Conservation (phyloP, 371 early-diverging fungal species). For the Mucor plumbeus region DNA sequence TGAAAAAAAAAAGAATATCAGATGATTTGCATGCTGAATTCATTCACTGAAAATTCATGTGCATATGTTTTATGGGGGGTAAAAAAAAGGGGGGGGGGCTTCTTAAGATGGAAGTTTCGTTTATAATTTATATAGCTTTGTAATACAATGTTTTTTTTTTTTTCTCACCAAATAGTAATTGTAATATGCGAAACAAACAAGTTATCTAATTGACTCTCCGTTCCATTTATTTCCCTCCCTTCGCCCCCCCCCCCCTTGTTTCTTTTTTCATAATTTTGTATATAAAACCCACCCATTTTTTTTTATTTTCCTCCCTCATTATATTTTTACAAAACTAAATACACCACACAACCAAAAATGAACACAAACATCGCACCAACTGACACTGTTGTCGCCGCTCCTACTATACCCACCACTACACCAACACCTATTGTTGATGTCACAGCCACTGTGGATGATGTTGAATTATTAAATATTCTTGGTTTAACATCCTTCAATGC, state of each 20-base stretch:
- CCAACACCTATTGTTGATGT: neutral
- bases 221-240: neutral
- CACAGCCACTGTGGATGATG: constrained; percentile 25
- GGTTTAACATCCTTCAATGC: constrained; percentile 11
- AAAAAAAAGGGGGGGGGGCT: neutral
- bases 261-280: neutral
- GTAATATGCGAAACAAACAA: constrained; percentile 7
- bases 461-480: constrained; percentile 30
- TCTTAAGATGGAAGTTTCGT: neutral
- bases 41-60: neutral
- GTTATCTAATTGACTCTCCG: neutral
- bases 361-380: neutral
- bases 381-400: neutral
- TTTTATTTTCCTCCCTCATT: neutral
- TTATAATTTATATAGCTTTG: neutral
- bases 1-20: neutral
- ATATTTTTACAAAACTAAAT: neutral
- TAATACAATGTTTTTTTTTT: neutral
- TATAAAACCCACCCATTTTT: constrained; percentile 3
- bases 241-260: neutral
- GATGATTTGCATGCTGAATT: constrained; percentile 8
- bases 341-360: neutral
- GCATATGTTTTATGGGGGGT: neutral
- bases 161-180: constrained; percentile 1
- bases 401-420: neutral